phyloP scores from a whole-genome alignment of 306 rosid species.

The Sicyos baderoa region DNA sequence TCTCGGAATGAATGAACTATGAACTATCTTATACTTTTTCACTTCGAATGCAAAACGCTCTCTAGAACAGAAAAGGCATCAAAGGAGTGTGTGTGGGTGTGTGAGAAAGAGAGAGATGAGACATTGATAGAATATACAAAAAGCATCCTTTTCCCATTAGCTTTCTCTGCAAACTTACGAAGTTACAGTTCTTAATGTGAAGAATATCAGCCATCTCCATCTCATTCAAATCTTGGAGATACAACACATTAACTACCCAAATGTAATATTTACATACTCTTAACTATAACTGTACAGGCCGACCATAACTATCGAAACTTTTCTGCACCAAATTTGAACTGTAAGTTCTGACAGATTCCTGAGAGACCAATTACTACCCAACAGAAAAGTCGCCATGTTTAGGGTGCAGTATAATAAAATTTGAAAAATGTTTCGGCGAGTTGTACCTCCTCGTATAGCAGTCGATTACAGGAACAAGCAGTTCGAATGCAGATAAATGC shows the following conservation, averaged over 20 bases:
- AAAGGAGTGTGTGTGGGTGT: not conserved
- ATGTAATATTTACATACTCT: constrained; percentile 12
- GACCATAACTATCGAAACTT: not conserved
- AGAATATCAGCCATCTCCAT: constrained; percentile 16
- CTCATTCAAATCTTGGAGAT: constrained; percentile 3
- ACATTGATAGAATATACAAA: not conserved
- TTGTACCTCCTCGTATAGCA: not conserved
- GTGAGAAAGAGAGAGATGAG: not conserved
- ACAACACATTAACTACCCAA: constrained; percentile 5
- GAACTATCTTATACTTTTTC: not conserved
- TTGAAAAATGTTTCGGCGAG: not conserved
- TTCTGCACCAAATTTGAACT: not conserved
- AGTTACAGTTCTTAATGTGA: not conserved
- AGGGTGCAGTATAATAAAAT: not conserved
- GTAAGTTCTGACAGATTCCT: not conserved
- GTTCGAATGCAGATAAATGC: not conserved
- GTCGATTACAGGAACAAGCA: not conserved
- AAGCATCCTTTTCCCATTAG: constrained; percentile 10
- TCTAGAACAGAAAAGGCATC: not conserved
- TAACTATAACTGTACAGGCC: constrained; percentile 16
- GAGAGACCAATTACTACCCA: not conserved
- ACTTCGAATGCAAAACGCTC: not conserved
- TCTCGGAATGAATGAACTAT: not conserved
- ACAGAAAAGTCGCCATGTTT: not conserved
- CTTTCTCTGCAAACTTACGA: constrained; percentile 10